Evolutionary conservation across 441 rosid species (phyloP).

Genomic region (Adansonia madagascariensis): DNA sequence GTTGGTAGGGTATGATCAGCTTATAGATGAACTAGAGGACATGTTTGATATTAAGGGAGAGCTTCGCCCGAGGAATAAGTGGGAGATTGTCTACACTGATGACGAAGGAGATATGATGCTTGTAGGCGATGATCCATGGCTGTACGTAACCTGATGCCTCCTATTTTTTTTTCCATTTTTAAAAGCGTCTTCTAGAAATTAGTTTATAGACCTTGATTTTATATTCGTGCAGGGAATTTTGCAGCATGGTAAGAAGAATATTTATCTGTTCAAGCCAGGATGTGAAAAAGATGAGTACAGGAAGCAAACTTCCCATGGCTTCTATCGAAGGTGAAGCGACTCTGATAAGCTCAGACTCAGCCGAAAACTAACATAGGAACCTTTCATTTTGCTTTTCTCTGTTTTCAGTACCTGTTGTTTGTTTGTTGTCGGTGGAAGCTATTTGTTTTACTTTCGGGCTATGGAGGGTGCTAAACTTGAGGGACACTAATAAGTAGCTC

Average conservation of each 20-base stretch:
- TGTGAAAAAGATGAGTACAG: slow-evolving; percentile 66
- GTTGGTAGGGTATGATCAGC: slow-evolving; percentile 58
- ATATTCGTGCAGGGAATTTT: slow-evolving; percentile 55
- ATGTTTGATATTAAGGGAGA: slow-evolving; percentile 66
- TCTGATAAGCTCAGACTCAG: slow-evolving; percentile 52
- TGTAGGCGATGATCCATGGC: slow-evolving; percentile 72
- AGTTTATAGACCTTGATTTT: background rate
- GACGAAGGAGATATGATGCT: slow-evolving; percentile 84
- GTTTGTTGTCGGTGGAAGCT: slow-evolving; percentile 1
- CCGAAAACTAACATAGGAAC: slow-evolving; percentile 31
- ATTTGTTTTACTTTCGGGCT: slow-evolving; percentile 16
- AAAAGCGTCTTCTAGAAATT: background rate
- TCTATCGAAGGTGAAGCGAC: slow-evolving; percentile 49
- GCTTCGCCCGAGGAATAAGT: slow-evolving; percentile 50
- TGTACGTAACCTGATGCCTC: slow-evolving; percentile 43
- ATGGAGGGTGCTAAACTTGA: slow-evolving; percentile 5
- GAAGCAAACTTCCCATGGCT: slow-evolving; percentile 48
- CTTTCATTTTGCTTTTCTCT: background rate
- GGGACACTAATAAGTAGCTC: slow-evolving; percentile 34
- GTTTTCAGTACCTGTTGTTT: slow-evolving; percentile 12
- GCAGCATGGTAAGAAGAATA: slow-evolving; percentile 70
- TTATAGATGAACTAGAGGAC: slow-evolving; percentile 62
- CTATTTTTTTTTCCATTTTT: background rate
- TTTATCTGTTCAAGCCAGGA: slow-evolving; percentile 69
- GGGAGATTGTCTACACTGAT: slow-evolving; percentile 76